Evolutionary conservation across 1,284 basidiomycete genomes (phyloP).

Genomic region (Wolfiporia cocos): DNA sequence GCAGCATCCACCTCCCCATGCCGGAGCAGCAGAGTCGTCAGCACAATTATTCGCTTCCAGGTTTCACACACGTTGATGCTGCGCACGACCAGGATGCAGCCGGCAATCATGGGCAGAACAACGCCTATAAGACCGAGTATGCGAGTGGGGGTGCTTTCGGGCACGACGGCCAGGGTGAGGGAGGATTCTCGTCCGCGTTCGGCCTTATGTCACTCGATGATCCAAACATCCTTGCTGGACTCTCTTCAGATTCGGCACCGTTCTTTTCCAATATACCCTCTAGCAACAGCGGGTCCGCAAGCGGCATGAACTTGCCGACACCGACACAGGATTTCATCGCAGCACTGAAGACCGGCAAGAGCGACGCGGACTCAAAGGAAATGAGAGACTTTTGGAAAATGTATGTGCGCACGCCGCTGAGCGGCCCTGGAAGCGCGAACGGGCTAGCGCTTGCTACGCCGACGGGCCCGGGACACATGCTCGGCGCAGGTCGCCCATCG

Average conservation of each 20-base stretch:
- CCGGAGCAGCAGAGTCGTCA: conserved; percentile 12
- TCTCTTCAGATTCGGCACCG: conserved; percentile 47
- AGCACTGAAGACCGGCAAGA: conserved; percentile 24
- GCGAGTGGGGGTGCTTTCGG: conserved; percentile 7
- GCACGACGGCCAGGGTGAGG: conserved; percentile 24
- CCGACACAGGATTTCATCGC: conserved; percentile 21
- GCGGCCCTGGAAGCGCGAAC: conserved; percentile 32
- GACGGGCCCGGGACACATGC: conserved; percentile 22
- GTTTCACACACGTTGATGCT: conserved; percentile 3
- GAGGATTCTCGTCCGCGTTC: conserved; percentile 59
- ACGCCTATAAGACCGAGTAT: conserved; percentile 4
- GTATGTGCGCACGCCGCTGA: conserved; percentile 66
- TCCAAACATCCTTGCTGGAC: conserved; percentile 53
- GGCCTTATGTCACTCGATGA: conserved; percentile 70
- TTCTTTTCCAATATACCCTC: conserved; percentile 46
- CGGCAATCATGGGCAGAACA: neutral
- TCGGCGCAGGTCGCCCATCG: conserved; percentile 16
- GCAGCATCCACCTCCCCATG: conserved; percentile 20
- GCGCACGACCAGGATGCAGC: neutral
- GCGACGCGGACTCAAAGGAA: conserved; percentile 48
- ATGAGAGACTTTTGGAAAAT: conserved; percentile 69
- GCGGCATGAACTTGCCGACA: conserved; percentile 12
- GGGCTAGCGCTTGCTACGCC: conserved; percentile 21
- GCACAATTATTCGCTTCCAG: conserved; percentile 1
- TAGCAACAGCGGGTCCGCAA: conserved; percentile 5